Percentiles rank a stretch among this genome's conserved stretches.
phyloP scores from a whole-genome alignment of 23 red algal species.

The Chondrus crispus region DNA sequence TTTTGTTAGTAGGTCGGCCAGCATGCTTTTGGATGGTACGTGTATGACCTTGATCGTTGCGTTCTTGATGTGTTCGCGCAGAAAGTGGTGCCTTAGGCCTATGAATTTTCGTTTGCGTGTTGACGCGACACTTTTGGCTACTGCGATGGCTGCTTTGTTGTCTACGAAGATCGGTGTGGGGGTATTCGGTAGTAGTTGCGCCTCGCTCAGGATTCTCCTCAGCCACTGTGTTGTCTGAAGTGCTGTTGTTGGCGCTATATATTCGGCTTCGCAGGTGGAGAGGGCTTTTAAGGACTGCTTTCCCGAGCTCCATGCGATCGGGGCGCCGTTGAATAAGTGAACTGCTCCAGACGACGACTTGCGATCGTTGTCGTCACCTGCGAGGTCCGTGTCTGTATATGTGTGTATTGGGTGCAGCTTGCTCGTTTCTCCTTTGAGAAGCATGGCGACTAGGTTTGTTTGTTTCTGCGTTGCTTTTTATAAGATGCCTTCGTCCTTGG shows the following conservation, averaged over 20 bases:
- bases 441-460: too few species aligned
- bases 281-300: neutral
- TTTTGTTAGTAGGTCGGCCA: slow-evolving; percentile 18
- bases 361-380: neutral
- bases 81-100: slow-evolving; percentile 12
- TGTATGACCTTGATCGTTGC: neutral
- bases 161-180: slow-evolving; percentile 5
- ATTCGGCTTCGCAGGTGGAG: neutral
- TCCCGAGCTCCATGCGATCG: neutral
- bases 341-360: neutral
- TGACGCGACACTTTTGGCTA: neutral
- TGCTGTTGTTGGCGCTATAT: neutral
- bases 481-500: neutral
- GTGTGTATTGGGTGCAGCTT: neutral
- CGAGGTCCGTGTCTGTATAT: neutral
- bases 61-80: slow-evolving; percentile 1
- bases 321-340: neutral
- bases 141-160: neutral
- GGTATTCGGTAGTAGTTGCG: neutral
- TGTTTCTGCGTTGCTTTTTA: neutral
- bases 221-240: neutral
- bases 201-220: neutral
- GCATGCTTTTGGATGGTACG: neutral
- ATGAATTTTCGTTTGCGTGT: slow-evolving; percentile 29
- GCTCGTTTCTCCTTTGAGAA: too few species aligned